phyloP scores from a whole-genome alignment of 1,139 yeast genomes.

The Casaregolazyma suthepensis region DNA sequence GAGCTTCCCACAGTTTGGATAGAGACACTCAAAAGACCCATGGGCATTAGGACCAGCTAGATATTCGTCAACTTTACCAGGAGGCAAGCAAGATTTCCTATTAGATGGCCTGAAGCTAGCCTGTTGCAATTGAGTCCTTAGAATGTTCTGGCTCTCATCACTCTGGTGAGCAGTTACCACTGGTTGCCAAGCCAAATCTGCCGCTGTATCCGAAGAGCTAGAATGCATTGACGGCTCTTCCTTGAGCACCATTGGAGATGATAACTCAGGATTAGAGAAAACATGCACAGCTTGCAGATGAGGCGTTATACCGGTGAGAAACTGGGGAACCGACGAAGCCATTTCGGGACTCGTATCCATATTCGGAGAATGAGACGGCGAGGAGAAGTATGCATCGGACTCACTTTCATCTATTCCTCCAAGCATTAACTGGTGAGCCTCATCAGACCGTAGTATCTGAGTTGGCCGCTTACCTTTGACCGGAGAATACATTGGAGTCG shows the following conservation, averaged over 20 bases:
- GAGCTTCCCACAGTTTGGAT: constrained; percentile 71
- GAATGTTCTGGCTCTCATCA: constrained; percentile 29
- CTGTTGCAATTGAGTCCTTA: constrained; percentile 27
- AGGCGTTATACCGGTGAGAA: constrained; percentile 20
- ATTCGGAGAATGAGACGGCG: constrained; percentile 23
- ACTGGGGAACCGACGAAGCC: constrained; percentile 18
- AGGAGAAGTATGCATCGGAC: constrained; percentile 21
- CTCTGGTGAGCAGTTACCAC: constrained; percentile 32
- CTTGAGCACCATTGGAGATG: constrained; percentile 12
- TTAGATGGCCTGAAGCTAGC: constrained; percentile 23
- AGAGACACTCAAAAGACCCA: constrained; percentile 61
- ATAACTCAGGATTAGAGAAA: constrained; percentile 23
- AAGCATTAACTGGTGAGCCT: constrained; percentile 1
- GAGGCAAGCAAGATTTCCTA: constrained; percentile 65
- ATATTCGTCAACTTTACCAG: constrained; percentile 81
- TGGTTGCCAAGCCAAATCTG: constrained; percentile 33
- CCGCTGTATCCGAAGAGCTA: constrained; percentile 1
- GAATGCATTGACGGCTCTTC: constrained; percentile 13
- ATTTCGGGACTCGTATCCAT: constrained; percentile 23
- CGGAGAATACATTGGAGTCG: constrained; percentile 9
- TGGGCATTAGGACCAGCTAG: constrained; percentile 75
- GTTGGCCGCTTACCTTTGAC: not conserved
- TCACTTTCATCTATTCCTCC: constrained; percentile 16
- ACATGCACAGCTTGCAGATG: constrained; percentile 17
- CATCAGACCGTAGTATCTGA: not conserved